Evolutionary conservation across 2,329 filamentous ascomycete species (phyloP).

Genomic region (Colletotrichum sp.): DNA sequence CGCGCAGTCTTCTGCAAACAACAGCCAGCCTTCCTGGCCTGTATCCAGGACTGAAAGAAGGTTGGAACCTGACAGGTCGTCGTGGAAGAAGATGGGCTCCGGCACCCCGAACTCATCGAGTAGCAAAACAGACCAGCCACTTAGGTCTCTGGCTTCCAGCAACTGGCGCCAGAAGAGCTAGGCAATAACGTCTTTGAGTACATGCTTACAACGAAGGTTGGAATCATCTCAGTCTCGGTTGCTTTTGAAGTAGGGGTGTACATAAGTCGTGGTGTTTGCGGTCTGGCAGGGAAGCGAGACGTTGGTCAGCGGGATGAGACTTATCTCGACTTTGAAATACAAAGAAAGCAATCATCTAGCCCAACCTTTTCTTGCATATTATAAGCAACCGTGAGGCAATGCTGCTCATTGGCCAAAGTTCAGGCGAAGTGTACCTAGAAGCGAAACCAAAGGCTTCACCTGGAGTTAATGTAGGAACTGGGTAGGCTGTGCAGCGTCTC

Average conservation of each 20-base stretch:
- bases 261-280: neutral
- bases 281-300: neutral
- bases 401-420: neutral
- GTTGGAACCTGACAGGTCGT: neutral
- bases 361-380: fast-evolving
- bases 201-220: fast-evolving
- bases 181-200: neutral
- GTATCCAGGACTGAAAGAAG: fast-evolving
- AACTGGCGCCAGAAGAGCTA: constrained; percentile 5
- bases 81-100: neutral
- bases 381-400: fast-evolving
- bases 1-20: neutral
- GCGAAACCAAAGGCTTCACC: neutral
- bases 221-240: neutral
- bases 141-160: neutral
- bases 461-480: fast-evolving
- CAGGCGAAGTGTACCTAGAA: neutral
- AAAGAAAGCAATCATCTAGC: neutral
- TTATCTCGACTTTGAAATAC: no score
- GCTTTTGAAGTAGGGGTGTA: neutral
- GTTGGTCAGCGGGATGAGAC: neutral
- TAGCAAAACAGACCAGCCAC: neutral
- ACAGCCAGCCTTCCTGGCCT: neutral
- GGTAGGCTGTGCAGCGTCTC: fast-evolving
- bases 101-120: neutral